Percentiles rank a stretch among this genome's conserved stretches.
Evolutionary conservation across 768 basidiomycete species (phyloP).

Genomic region (Russula ochroleuca): DNA sequence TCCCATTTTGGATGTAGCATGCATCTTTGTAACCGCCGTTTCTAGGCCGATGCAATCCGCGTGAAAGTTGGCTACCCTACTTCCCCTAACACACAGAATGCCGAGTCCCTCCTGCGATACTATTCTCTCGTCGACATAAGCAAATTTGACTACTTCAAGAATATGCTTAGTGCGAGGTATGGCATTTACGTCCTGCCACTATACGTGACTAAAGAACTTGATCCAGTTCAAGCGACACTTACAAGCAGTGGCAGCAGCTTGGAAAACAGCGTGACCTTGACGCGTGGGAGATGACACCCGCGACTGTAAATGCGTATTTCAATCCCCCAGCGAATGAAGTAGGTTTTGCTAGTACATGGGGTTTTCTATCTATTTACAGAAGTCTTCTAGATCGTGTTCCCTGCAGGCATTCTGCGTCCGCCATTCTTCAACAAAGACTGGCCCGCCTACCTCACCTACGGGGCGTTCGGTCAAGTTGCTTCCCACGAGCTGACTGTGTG

Average conservation of each 20-base stretch:
- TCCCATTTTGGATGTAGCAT: constrained; percentile 14
- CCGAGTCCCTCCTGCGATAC: constrained; percentile 66
- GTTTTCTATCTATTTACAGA: neutral
- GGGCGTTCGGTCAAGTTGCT: constrained; percentile 88
- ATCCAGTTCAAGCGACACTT: constrained; percentile 52
- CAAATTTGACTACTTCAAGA: constrained; percentile 74
- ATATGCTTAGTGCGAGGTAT: constrained; percentile 64
- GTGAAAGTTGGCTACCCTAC: constrained; percentile 93
- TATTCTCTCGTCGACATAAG: constrained; percentile 67
- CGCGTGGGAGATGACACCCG: constrained; percentile 85
- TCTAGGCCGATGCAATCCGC: constrained; percentile 70
- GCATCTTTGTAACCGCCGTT: constrained; percentile 16
- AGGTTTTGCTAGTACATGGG: constrained; percentile 11
- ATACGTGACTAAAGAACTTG: constrained; percentile 4
- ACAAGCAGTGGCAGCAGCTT: constrained; percentile 69
- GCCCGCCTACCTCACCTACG: constrained; percentile 88
- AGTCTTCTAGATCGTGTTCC: constrained; percentile 80
- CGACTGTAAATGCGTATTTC: constrained; percentile 85
- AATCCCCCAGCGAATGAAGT: constrained; percentile 86
- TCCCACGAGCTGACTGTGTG: constrained; percentile 86
- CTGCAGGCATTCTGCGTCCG: constrained; percentile 89
- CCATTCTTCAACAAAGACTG: constrained; percentile 86
- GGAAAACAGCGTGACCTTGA: constrained; percentile 66
- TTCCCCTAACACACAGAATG: constrained; percentile 73
- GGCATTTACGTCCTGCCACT: constrained; percentile 28